Conservation (phyloP, 106 monocot species). For the Allium fistulosum region DNA sequence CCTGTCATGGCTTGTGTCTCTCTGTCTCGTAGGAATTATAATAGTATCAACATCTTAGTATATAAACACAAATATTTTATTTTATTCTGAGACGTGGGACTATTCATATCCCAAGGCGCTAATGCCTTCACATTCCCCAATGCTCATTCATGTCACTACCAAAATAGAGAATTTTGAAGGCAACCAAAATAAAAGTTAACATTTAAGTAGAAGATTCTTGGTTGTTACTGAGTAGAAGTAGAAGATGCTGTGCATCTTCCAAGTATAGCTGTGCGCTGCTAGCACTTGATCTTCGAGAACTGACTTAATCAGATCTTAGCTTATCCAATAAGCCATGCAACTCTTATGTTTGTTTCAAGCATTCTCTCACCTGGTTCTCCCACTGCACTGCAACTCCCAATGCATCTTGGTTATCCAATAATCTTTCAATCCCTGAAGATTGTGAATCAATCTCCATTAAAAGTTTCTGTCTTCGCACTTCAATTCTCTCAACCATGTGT, state of each 20-base stretch:
- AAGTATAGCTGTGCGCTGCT: slow-evolving; percentile 8
- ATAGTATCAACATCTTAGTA: too few species aligned
- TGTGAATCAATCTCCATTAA: slow-evolving; percentile 80
- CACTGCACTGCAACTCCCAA: slow-evolving; percentile 16
- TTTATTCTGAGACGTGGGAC: too few species aligned
- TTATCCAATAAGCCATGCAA: slow-evolving; percentile 59
- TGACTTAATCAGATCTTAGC: slow-evolving; percentile 47
- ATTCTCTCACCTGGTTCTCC: slow-evolving; percentile 30
- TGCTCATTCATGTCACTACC: too few species aligned
- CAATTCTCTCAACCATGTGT: slow-evolving; percentile 91
- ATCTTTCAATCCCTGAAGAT: slow-evolving; percentile 26
- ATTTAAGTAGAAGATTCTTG: slow-evolving; percentile 42
- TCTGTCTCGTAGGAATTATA: too few species aligned
- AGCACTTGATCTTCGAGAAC: slow-evolving; percentile 11
- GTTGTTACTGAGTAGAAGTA: slow-evolving; percentile 11
- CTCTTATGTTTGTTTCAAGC: slow-evolving; percentile 88
- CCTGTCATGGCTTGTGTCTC: too few species aligned
- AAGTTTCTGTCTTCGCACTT: slow-evolving; percentile 78
- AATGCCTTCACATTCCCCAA: too few species aligned
- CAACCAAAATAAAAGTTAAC: too few species aligned
- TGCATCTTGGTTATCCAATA: slow-evolving; percentile 22
- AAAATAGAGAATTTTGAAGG: too few species aligned
- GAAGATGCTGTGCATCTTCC: slow-evolving; percentile 21
- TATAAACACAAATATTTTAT: too few species aligned
- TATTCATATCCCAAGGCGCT: too few species aligned